Evolutionary conservation across 148 eudicot species (phyloP).

Genomic region (Camellia japonica): DNA sequence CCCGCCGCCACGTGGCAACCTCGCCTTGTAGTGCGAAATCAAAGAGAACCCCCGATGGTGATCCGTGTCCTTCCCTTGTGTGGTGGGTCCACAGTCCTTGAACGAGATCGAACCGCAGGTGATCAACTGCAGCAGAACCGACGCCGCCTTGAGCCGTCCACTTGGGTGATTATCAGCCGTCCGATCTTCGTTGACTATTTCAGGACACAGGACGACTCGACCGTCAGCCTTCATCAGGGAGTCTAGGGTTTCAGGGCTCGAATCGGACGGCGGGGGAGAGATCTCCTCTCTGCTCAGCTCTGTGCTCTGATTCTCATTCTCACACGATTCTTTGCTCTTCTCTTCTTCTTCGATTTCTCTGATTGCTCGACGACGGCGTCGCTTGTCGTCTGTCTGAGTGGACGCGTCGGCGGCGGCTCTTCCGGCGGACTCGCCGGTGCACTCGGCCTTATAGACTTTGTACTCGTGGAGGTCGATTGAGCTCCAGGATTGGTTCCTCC

Average conservation of each 20-base stretch:
- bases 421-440: slow-evolving; percentile 31
- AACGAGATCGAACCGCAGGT: slow-evolving; percentile 85
- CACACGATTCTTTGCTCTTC: not conserved
- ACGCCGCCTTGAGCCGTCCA: slow-evolving; percentile 59
- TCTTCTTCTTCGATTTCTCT: slow-evolving; percentile 32
- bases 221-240: slow-evolving; percentile 77
- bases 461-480: slow-evolving; percentile 66
- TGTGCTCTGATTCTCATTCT: slow-evolving; percentile 22
- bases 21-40: slow-evolving; percentile 52
- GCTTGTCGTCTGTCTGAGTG: slow-evolving; percentile 81
- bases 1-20: slow-evolving; percentile 63
- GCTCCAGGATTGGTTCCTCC: slow-evolving; percentile 80
- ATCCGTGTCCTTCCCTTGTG: slow-evolving; percentile 25
- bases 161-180: slow-evolving; percentile 37
- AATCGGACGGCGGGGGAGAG: slow-evolving; percentile 97
- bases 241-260: slow-evolving; percentile 85
- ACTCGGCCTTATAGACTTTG: slow-evolving; percentile 63
- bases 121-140: slow-evolving; percentile 76
- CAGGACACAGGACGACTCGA: slow-evolving; percentile 25
- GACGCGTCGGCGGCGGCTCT: slow-evolving; percentile 76
- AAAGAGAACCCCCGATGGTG: slow-evolving; percentile 42
- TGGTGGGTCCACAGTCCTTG: slow-evolving; percentile 58
- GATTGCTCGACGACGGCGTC: slow-evolving; percentile 45
- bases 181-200: slow-evolving; percentile 22
- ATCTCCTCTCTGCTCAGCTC: slow-evolving; percentile 64